A percentile compares a stretch with the other conserved stretches of the same genome.
These are phyloP conservation scores for Phaeotremella fagi DNA, from an alignment of 768 basidiomycete species.

Conservation along the genomic window DNA sequence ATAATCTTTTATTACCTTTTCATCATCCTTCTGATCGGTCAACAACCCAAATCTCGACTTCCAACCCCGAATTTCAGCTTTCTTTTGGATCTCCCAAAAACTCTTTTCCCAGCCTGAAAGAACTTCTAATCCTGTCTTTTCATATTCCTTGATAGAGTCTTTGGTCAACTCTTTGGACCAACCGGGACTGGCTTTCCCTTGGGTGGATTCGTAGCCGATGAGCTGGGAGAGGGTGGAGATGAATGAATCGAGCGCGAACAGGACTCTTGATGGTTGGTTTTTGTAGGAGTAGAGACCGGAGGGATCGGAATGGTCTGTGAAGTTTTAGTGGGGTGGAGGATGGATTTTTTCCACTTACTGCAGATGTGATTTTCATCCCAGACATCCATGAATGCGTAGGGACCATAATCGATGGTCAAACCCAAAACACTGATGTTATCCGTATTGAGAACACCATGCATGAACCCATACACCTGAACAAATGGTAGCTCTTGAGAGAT, in stretches of 20 bases:
- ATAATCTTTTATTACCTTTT: slow-evolving; percentile 60
- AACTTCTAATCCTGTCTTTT: slow-evolving; percentile 61
- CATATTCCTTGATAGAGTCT: slow-evolving; percentile 55
- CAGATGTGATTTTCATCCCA: slow-evolving; percentile 81
- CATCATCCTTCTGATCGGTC: slow-evolving; percentile 58
- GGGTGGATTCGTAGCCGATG: slow-evolving; percentile 73
- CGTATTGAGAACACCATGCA: slow-evolving; percentile 90
- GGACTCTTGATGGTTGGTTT: slow-evolving; percentile 50
- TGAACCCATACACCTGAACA: slow-evolving; percentile 38
- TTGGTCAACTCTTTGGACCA: slow-evolving; percentile 71
- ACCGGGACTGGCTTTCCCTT: slow-evolving; percentile 51
- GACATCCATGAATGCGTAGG: slow-evolving; percentile 93
- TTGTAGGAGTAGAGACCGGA: slow-evolving; percentile 37
- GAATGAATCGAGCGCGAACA: slow-evolving; percentile 71
- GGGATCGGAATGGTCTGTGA: slow-evolving; percentile 37
- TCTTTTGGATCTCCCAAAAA: slow-evolving; percentile 57
- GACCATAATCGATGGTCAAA: slow-evolving; percentile 59
- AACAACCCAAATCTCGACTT: slow-evolving; percentile 73
- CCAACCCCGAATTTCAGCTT: slow-evolving; percentile 49
- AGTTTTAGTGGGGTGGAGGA: slow-evolving; percentile 4
- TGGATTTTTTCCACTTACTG: slow-evolving; percentile 49
- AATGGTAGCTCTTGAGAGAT: not conserved
- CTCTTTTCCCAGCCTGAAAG: slow-evolving; percentile 60
- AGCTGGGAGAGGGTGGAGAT: slow-evolving; percentile 66
- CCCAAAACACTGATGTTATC: slow-evolving; percentile 64